These are phyloP conservation scores for Pyracantha coccinea DNA, from an alignment of 331 rosid species.

Conservation along the genomic window DNA sequence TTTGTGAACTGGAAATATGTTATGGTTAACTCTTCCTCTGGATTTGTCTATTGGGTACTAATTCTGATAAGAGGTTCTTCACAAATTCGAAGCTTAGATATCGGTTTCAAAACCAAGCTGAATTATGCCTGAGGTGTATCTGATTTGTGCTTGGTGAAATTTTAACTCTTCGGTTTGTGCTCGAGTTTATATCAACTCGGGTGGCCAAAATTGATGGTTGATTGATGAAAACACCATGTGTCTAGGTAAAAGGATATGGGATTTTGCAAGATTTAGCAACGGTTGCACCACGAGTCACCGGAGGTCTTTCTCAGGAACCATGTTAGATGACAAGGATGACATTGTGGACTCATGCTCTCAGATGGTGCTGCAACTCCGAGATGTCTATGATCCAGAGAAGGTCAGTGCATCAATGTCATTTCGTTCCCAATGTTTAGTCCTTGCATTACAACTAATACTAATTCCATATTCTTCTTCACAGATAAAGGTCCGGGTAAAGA, in stretches of 20 bases:
- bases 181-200: not conserved
- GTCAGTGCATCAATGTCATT: conserved; percentile 25
- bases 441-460: not conserved
- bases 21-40: not conserved
- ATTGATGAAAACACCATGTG: not conserved
- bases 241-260: conserved; percentile 64
- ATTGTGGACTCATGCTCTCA: conserved; percentile 79
- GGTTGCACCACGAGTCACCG: conserved; percentile 57
- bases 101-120: not conserved
- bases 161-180: not conserved
- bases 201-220: no score
- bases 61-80: not conserved
- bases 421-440: not conserved
- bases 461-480: conserved; percentile 24
- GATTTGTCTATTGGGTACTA: not conserved
- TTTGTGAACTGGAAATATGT: not conserved
- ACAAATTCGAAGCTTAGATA: not conserved
- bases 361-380: conserved; percentile 76
- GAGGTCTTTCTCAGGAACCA: conserved; percentile 46
- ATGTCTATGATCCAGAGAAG: conserved; percentile 75
- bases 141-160: not conserved
- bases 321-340: conserved; percentile 64
- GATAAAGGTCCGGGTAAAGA: conserved; percentile 78
- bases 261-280: conserved; percentile 57
- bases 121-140: not conserved